Evolutionary conservation across 208 protist genomes (phyloP).

Genomic region (Blechomonas ayalai): DNA sequence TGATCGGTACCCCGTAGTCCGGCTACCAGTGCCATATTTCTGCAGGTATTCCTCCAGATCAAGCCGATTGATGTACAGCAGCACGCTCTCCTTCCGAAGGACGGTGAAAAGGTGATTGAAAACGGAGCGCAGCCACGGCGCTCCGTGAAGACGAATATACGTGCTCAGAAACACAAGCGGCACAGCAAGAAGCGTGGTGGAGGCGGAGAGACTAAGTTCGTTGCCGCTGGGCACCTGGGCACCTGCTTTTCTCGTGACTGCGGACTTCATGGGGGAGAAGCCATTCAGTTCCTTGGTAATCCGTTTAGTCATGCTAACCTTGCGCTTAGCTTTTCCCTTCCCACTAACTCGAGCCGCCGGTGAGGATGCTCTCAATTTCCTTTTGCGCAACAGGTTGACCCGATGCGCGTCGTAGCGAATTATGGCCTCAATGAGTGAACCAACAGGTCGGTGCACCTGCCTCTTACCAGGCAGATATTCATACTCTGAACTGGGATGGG

Average conservation of each 20-base stretch:
- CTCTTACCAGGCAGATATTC: constrained; percentile 23
- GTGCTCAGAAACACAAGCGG: constrained; percentile 68
- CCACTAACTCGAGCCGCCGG: too few species aligned
- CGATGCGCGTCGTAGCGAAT: constrained; percentile 28
- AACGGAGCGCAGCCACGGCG: constrained; percentile 70
- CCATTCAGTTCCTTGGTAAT: too few species aligned
- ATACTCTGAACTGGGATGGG: constrained; percentile 9
- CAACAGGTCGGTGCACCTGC: constrained; percentile 25
- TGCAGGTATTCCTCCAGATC: constrained; percentile 35
- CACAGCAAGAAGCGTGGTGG: constrained; percentile 35
- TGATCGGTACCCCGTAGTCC: not conserved
- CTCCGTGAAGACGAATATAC: constrained; percentile 81
- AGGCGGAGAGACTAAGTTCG: constrained; percentile 1
- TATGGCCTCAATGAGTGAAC: constrained; percentile 42
- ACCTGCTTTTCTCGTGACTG: too few species aligned
- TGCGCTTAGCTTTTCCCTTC: too few species aligned
- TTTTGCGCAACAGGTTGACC: constrained; percentile 7
- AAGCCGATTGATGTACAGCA: constrained; percentile 80
- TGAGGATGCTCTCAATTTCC: too few species aligned
- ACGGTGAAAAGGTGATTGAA: constrained; percentile 68
- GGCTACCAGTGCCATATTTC: not conserved
- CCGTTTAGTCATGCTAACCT: too few species aligned
- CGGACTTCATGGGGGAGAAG: too few species aligned
- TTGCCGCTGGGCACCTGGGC: too few species aligned
- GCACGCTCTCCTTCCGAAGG: constrained; percentile 64